Percentiles rank a stretch among this genome's conserved stretches.
Conservation (phyloP, 2,329 filamentous ascomycete genomes). For the Colletotrichum lentis region DNA sequence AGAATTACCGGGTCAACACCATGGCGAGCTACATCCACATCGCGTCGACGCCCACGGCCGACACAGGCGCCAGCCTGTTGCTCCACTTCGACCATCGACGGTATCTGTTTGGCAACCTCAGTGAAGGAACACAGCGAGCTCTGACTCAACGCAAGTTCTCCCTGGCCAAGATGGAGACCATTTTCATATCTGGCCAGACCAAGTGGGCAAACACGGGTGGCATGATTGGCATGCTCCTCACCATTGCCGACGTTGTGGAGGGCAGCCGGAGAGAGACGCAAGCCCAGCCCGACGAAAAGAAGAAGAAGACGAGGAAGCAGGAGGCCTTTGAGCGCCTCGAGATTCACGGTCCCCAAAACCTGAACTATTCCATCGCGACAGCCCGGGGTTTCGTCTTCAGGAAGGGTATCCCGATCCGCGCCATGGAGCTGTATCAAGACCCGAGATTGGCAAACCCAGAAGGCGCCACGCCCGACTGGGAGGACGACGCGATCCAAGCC, state of each 20-base stretch:
- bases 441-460: constrained; percentile 51
- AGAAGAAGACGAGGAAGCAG: constrained; percentile 51
- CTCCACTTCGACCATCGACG: constrained; percentile 83
- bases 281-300: constrained; percentile 50
- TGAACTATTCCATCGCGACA: constrained; percentile 83
- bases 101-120: constrained; percentile 84
- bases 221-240: constrained; percentile 84
- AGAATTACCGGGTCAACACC: constrained; percentile 29
- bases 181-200: constrained; percentile 83
- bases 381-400: constrained; percentile 86
- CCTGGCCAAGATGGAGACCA: constrained; percentile 72
- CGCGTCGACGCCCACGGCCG: constrained; percentile 82
- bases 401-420: constrained; percentile 77
- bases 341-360: constrained; percentile 81
- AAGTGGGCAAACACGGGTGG: constrained; percentile 83
- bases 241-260: constrained; percentile 74
- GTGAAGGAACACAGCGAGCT: constrained; percentile 86
- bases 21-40: constrained; percentile 83
- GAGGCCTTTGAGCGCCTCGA: constrained; percentile 42
- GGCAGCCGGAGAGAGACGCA: constrained; percentile 53
- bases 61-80: constrained; percentile 82
- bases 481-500: constrained; percentile 79
- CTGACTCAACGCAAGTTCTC: constrained; percentile 72
- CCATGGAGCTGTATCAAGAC: constrained; percentile 70
- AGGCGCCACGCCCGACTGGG: constrained; percentile 70